Conservation (phyloP, 345 rosid species). For the Tarenaya hassleriana region DNA sequence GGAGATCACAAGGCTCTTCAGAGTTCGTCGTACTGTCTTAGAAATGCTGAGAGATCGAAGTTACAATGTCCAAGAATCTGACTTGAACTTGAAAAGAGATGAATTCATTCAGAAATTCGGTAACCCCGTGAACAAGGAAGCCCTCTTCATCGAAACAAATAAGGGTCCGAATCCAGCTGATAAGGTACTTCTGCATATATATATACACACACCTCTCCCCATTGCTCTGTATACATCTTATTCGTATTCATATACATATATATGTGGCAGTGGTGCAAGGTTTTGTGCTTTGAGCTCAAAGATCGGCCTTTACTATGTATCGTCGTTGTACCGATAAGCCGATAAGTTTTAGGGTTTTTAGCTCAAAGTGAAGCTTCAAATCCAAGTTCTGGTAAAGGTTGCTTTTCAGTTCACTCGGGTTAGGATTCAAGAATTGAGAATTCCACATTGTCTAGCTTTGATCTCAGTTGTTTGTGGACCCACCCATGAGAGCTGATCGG, state of each 20-base stretch:
- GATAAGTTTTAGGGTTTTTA: no score
- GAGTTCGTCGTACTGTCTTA: slow-evolving; percentile 43
- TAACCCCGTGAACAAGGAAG: slow-evolving; percentile 35
- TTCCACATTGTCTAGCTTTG: no score
- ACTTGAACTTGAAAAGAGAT: slow-evolving; percentile 40
- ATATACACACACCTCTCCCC: neutral
- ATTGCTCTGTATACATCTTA: no score
- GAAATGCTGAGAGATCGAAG: slow-evolving; percentile 59
- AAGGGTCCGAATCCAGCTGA: slow-evolving; percentile 37
- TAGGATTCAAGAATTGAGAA: no score
- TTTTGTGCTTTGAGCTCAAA: neutral
- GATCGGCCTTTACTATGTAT: neutral
- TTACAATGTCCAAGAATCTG: slow-evolving; percentile 36
- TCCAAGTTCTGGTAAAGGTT: no score
- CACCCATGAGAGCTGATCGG: no score
- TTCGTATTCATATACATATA: neutral
- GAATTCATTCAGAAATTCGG: slow-evolving; percentile 45
- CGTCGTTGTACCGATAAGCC: no score
- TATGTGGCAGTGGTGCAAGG: neutral
- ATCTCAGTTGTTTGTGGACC: no score
- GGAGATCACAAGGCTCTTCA: slow-evolving; percentile 45
- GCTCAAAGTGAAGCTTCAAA: no score
- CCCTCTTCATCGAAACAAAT: slow-evolving; percentile 27
- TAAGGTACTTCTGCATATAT: slow-evolving; percentile 30
- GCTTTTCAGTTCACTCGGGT: no score